These are phyloP conservation scores for Lentinus tigrinus DNA, from an alignment of 768 basidiomycete genomes.

Conservation along the genomic window DNA sequence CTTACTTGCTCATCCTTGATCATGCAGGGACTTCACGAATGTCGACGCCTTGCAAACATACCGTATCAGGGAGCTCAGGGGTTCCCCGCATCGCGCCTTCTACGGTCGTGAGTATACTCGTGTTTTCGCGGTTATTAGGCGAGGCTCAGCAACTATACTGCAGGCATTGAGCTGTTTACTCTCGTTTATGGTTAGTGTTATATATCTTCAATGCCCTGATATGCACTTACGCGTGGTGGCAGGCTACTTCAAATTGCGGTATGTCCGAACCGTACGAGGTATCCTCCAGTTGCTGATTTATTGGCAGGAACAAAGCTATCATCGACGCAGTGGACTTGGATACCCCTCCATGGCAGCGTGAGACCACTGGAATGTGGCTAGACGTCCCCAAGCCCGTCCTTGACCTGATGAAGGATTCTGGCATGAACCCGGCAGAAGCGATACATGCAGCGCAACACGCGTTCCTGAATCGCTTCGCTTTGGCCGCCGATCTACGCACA, in stretches of 20 bases:
- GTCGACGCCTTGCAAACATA: constrained; percentile 76
- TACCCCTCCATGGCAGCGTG: constrained; percentile 73
- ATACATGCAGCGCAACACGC: constrained; percentile 88
- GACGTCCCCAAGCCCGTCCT: constrained; percentile 62
- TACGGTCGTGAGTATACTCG: constrained; percentile 63
- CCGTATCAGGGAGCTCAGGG: constrained; percentile 65
- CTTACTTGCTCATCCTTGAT: background rate
- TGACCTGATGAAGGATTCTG: constrained; percentile 49
- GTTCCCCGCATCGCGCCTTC: constrained; percentile 53
- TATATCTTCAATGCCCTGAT: background rate
- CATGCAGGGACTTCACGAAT: constrained; percentile 47
- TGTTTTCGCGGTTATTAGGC: constrained; percentile 2
- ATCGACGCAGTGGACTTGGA: constrained; percentile 78
- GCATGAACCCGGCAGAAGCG: constrained; percentile 69
- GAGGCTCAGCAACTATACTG: background rate
- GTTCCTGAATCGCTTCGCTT: constrained; percentile 71
- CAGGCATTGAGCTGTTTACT: constrained; percentile 63
- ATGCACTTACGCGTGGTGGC: background rate
- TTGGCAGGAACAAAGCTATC: constrained; percentile 53
- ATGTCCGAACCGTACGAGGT: background rate
- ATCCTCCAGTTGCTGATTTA: background rate
- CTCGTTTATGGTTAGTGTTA: constrained; percentile 66
- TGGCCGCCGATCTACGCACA: constrained; percentile 69
- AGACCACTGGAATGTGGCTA: constrained; percentile 77
- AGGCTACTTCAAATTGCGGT: constrained; percentile 85